Evolutionary conservation across 768 basidiomycete species (phyloP), one percentile per base, ranked within the genome.

Genomic region (Glaciozyma martinii): DNA sequence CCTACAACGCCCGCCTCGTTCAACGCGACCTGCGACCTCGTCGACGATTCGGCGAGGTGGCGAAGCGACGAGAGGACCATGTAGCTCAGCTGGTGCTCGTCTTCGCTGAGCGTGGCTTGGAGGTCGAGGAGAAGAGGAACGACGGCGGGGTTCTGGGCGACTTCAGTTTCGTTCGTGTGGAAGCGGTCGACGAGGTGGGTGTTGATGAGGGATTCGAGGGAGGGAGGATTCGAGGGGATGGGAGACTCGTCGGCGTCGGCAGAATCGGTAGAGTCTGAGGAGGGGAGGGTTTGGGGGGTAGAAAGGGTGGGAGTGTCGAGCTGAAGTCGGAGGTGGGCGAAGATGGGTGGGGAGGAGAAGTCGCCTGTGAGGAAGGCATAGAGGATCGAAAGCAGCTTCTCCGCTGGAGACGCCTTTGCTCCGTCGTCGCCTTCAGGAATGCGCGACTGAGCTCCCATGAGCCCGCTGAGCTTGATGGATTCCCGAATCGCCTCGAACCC

Each of bases 311-410:
- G 33, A 9, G 33, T 13, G 21, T 32, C 55, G 37, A 56, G 55
- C 7, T 56, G 55, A 33, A n/a, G 32, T 3, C 55, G 55, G 23
- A 56, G 33, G 23, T 19, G 21, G 21, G 55, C 40, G 33, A 56
- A 56, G 37, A 56, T 33, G 6, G 55, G 55, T 15, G 55, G 33
- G n/a, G 55, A 56, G 43, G 53, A 55, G 23, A 61, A 61, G 43
- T 61, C 60, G 60, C 32, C 43, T 43, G 43, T 54, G 30, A 61
- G 54, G 43, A 61, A 61, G 13, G 60, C 42, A 43, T 54, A 61
- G n/a, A 61, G 43, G 32, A 61, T 54, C 23, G 60, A 61, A 3
- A 61, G 44, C 7, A 56, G 55, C 30, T 32, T 30, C 33, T 56
- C 55, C 10, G 55, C 55, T 4, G 55, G 33, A 12, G 33, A 19